A percentile compares a stretch with the other conserved stretches of the same genome.
phyloP scores from a whole-genome alignment of 2,329 filamentous ascomycete species.

The Penicillium sp. region DNA sequence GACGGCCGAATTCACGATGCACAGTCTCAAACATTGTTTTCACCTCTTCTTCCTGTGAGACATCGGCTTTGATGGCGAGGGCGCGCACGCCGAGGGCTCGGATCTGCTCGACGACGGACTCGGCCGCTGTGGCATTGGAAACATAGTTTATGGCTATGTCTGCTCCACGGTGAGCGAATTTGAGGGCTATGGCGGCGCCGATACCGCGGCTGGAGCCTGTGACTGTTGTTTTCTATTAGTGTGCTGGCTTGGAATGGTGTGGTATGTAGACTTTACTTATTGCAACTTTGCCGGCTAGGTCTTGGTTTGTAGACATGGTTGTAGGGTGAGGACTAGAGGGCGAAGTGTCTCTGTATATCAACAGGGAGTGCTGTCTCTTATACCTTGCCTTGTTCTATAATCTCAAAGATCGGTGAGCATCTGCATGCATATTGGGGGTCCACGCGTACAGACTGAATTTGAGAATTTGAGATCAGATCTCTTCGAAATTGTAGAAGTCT shows the following conservation, averaged over 20 bases:
- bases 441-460: neutral
- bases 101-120: conserved; percentile 12
- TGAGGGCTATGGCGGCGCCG: conserved; percentile 21
- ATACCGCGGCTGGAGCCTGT: conserved; percentile 25
- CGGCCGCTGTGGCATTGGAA: conserved; percentile 12
- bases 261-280: conserved; percentile 8
- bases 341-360: neutral
- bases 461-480: neutral
- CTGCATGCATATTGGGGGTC: neutral
- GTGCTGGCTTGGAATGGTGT: neutral
- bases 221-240: conserved; percentile 8
- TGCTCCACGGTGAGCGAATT: conserved; percentile 19
- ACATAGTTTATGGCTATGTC: conserved; percentile 21
- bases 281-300: conserved; percentile 22
- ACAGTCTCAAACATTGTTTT: conserved; percentile 17
- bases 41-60: conserved; percentile 18
- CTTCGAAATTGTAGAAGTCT: neutral
- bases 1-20: conserved; percentile 15
- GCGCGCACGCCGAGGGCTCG: conserved; percentile 13
- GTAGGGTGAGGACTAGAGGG: neutral
- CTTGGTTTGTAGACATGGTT: conserved; percentile 17
- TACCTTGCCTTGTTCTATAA: neutral
- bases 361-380: neutral
- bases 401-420: conserved; percentile 12
- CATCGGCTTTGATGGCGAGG: conserved; percentile 20